Percentiles rank a stretch among this genome's conserved stretches.
These are phyloP conservation scores for Aureobasidium uvarum DNA, from an alignment of 2,329 filamentous ascomycete species.

Conservation along the genomic window DNA sequence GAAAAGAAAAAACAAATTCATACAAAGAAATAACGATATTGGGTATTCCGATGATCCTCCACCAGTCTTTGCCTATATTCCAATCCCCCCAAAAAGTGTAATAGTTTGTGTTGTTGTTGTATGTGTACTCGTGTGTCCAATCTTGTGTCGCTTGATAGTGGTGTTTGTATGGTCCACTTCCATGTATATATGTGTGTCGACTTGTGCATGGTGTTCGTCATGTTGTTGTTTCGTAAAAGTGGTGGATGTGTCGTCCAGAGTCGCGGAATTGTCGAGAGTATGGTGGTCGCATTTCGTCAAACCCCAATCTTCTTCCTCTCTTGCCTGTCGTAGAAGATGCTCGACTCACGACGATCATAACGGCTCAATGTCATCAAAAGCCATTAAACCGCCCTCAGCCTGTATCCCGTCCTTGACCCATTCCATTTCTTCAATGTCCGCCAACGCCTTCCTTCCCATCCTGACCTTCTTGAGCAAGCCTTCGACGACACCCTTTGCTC, in stretches of 20 bases:
- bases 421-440: slow-evolving; percentile 66
- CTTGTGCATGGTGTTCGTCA: neutral
- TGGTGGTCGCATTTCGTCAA: neutral
- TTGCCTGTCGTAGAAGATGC: neutral
- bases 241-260: neutral
- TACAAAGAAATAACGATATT: no score
- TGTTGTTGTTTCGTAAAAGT: neutral
- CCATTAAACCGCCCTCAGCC: slow-evolving; percentile 55
- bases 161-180: neutral
- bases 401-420: slow-evolving; percentile 77
- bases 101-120: neutral
- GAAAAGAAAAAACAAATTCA: no score
- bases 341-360: slow-evolving; percentile 16
- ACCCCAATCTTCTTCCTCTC: neutral
- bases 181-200: neutral
- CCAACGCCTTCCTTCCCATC: slow-evolving; percentile 68
- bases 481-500: slow-evolving; percentile 79
- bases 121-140: slow-evolving; percentile 4
- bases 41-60: neutral
- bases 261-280: neutral
- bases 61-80: neutral
- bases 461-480: slow-evolving; percentile 78
- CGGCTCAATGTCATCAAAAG: neutral
- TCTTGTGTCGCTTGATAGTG: neutral
- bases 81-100: neutral